phyloP scores from a whole-genome alignment of 2,329 filamentous ascomycete genomes.

The Metarhizium anisopliae region DNA sequence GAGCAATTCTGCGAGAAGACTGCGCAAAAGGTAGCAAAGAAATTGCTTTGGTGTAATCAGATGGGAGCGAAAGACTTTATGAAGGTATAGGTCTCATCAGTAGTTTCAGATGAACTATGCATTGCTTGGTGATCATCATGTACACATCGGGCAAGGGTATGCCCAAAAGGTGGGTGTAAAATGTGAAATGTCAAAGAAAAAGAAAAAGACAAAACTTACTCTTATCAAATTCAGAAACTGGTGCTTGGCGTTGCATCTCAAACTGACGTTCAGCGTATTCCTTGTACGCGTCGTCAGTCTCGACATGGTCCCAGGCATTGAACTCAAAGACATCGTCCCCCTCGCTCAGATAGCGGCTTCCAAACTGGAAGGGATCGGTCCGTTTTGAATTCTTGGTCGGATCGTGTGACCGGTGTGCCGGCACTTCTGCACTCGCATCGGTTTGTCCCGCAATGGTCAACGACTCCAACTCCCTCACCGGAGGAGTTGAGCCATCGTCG shows the following conservation, averaged over 20 bases:
- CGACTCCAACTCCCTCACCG: slow-evolving; percentile 16
- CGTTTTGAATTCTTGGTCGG: slow-evolving; percentile 71
- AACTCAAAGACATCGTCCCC: slow-evolving; percentile 90
- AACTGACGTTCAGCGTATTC: slow-evolving; percentile 81
- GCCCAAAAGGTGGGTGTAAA: neutral
- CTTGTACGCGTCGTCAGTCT: slow-evolving; percentile 81
- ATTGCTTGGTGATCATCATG: slow-evolving; percentile 48
- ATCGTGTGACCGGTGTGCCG: slow-evolving; percentile 61
- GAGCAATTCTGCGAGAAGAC: slow-evolving; percentile 2
- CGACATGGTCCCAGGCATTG: slow-evolving; percentile 98
- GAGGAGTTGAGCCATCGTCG: slow-evolving; percentile 11
- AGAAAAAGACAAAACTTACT: slow-evolving; percentile 37
- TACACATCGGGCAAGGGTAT: slow-evolving; percentile 22
- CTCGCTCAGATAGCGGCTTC: slow-evolving; percentile 74
- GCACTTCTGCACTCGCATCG: slow-evolving; percentile 19
- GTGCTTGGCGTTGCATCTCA: slow-evolving; percentile 71
- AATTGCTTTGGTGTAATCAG: slow-evolving; percentile 35
- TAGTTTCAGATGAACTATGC: slow-evolving; percentile 64
- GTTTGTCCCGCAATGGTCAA: slow-evolving; percentile 11
- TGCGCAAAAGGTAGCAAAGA: neutral
- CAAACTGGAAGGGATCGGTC: slow-evolving; percentile 90
- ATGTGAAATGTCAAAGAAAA: neutral
- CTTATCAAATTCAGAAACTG: slow-evolving; percentile 90
- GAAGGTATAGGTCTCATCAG: slow-evolving; percentile 50
- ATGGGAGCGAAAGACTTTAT: slow-evolving; percentile 63